These are phyloP conservation scores for Phenoliferia sp. DNA, from an alignment of 1,284 basidiomycete species.

Conservation along the genomic window DNA sequence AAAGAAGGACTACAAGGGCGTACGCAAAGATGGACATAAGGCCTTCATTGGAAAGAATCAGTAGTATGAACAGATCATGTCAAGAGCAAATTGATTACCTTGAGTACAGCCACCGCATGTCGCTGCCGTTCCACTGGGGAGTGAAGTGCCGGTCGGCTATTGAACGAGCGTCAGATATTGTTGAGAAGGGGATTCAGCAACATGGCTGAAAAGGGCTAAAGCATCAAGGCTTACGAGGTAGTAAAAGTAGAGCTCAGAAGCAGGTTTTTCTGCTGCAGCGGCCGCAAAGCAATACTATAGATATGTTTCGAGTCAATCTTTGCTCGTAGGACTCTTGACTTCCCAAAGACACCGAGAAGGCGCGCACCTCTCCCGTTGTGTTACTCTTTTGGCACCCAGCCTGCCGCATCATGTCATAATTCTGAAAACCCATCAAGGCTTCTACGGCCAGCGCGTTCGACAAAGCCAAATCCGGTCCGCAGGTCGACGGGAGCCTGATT, in stretches of 20 bases:
- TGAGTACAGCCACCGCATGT: conserved; percentile 28
- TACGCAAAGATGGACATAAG: conserved; percentile 30
- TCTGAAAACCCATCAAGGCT: conserved; percentile 33
- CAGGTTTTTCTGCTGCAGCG: conserved; percentile 19
- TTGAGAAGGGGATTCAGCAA: not conserved
- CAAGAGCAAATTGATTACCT: too few species aligned
- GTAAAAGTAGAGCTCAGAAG: conserved; percentile 31
- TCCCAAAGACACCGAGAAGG: not conserved
- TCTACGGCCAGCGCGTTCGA: conserved; percentile 34
- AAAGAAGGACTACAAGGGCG: not conserved
- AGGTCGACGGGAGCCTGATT: conserved; percentile 19
- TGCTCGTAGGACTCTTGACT: too few species aligned
- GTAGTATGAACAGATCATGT: too few species aligned
- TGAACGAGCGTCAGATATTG: too few species aligned
- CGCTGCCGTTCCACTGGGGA: conserved; percentile 30
- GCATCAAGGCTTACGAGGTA: conserved; percentile 7
- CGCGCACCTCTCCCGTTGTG: conserved; percentile 4
- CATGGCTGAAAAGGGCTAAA: not conserved
- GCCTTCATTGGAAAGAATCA: too few species aligned
- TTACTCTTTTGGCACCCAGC: conserved; percentile 29
- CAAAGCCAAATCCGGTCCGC: conserved; percentile 25
- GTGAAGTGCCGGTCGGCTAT: conserved; percentile 18
- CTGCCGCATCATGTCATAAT: conserved; percentile 25
- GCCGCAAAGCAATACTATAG: conserved; percentile 33
- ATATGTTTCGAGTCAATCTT: not conserved